A percentile compares a stretch with the other conserved stretches of the same genome.
Conservation (phyloP, 164 flowering plant genomes). For the Litsea cubeba region DNA sequence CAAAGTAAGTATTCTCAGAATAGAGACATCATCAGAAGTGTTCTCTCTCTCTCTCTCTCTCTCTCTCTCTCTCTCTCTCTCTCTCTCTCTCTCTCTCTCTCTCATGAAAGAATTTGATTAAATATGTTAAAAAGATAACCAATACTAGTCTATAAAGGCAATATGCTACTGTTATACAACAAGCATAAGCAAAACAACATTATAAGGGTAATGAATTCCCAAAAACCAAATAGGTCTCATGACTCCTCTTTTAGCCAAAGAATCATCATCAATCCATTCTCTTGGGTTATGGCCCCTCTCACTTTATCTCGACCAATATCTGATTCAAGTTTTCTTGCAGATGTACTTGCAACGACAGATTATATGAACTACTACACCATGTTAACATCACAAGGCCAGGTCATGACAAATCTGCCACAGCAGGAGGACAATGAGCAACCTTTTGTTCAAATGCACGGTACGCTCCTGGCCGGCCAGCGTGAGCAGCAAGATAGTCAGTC, state of each 20-base stretch:
- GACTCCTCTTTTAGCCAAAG: too few relatives aligned
- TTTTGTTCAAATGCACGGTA: not conserved
- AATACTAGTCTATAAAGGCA: too few relatives aligned
- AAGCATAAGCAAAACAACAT: too few relatives aligned
- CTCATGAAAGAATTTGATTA: too few relatives aligned
- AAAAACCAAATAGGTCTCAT: too few relatives aligned
- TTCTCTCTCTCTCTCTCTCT: not conserved
- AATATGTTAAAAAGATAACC: too few relatives aligned
- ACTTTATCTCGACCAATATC: not conserved
- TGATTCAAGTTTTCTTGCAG: slow-evolving; percentile 18
- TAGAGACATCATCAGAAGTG: not conserved
- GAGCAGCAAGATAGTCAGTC: not conserved
- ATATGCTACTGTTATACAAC: too few relatives aligned
- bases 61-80: too few relatives aligned
- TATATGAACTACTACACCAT: slow-evolving; percentile 5
- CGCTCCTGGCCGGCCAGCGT: not conserved
- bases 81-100: not conserved
- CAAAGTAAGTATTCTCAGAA: slow-evolving; percentile 1
- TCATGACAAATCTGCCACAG: not conserved
- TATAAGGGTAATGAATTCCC: too few relatives aligned
- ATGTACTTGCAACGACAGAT: slow-evolving; percentile 14
- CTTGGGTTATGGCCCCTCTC: too few relatives aligned
- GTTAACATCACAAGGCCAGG: slow-evolving; percentile 11
- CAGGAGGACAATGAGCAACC: not conserved
- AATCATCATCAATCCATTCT: too few relatives aligned